A percentile compares a stretch with the other conserved stretches of the same genome.
phyloP scores from a whole-genome alignment of 2,329 filamentous ascomycete genomes.

The Epichloe gansuensis region DNA sequence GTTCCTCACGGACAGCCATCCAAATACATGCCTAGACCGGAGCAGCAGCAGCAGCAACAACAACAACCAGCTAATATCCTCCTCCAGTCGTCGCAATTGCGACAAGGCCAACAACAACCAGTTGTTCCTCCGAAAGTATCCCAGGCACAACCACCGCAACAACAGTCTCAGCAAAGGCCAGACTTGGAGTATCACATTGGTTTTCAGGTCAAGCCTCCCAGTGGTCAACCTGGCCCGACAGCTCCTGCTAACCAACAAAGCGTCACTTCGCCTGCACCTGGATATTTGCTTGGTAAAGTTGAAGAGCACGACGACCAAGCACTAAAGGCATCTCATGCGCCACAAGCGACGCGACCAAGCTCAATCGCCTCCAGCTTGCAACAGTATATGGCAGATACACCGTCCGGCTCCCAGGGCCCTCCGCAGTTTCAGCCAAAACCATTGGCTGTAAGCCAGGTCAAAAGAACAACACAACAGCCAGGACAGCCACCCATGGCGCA shows the following conservation, averaged over 20 bases:
- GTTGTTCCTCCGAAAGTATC: background rate
- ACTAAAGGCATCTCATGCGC: background rate
- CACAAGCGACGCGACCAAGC: background rate
- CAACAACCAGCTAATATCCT: background rate
- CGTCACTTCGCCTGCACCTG: background rate
- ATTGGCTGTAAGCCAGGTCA: background rate
- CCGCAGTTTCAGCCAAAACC: slow-evolving; percentile 1
- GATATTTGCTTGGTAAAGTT: slow-evolving; percentile 7
- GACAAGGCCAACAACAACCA: background rate
- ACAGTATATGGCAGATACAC: background rate
- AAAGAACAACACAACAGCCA: background rate
- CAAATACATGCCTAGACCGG: background rate
- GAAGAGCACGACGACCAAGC: slow-evolving; percentile 8
- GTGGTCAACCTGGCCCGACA: background rate
- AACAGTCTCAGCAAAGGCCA: background rate
- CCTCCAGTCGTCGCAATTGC: background rate
- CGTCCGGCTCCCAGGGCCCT: background rate
- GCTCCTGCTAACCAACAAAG: background rate
- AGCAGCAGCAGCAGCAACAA: background rate
- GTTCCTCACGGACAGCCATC: background rate
- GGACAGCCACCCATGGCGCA: background rate
- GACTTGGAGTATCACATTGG: slow-evolving; percentile 4
- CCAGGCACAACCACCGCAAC: background rate
- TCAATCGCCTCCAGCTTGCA: slow-evolving; percentile 3
- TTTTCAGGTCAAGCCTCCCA: slow-evolving; percentile 1